These are phyloP conservation scores for Pseudogymnoascus sp. DNA, from an alignment of 2,329 filamentous ascomycete genomes.

Conservation along the genomic window DNA sequence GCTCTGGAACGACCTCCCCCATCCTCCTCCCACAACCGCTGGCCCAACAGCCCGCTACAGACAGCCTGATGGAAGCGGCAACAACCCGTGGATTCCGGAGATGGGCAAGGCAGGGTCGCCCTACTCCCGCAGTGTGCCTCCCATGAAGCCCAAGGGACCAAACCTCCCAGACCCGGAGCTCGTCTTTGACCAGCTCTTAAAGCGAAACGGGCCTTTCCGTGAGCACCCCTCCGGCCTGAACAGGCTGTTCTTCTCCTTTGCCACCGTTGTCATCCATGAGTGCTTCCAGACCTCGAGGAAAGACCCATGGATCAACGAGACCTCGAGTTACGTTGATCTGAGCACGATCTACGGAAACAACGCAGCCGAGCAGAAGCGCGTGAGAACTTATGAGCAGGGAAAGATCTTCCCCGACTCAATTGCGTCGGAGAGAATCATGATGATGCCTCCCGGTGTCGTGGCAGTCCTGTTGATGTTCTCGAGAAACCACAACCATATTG, in stretches of 20 bases:
- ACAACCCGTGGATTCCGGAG: slow-evolving; percentile 43
- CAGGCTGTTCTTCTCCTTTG: slow-evolving; percentile 40
- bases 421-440: slow-evolving; percentile 39
- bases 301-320: slow-evolving; percentile 39
- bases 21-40: slow-evolving; percentile 40
- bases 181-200: slow-evolving; percentile 39
- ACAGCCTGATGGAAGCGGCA: slow-evolving; percentile 37
- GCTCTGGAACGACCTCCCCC: slow-evolving; percentile 46
- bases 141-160: slow-evolving; percentile 42
- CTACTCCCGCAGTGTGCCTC: slow-evolving; percentile 39
- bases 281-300: slow-evolving; percentile 38
- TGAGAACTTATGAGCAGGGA: slow-evolving; percentile 38
- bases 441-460: slow-evolving; percentile 41
- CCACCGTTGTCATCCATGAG: slow-evolving; percentile 41
- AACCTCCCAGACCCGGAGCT: slow-evolving; percentile 41
- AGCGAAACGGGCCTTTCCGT: slow-evolving; percentile 34
- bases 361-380: slow-evolving; percentile 34
- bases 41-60: slow-evolving; percentile 39
- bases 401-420: slow-evolving; percentile 37
- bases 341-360: slow-evolving; percentile 41
- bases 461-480: slow-evolving; percentile 38
- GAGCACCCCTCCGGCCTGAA: slow-evolving; percentile 39
- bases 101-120: slow-evolving; percentile 46
- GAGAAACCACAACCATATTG: slow-evolving; percentile 39
- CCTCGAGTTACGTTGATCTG: slow-evolving; percentile 40